Percentiles rank a stretch among this genome's conserved stretches.
Conservation (phyloP, 2,329 filamentous ascomycete genomes). For the Aspergillus niger region DNA sequence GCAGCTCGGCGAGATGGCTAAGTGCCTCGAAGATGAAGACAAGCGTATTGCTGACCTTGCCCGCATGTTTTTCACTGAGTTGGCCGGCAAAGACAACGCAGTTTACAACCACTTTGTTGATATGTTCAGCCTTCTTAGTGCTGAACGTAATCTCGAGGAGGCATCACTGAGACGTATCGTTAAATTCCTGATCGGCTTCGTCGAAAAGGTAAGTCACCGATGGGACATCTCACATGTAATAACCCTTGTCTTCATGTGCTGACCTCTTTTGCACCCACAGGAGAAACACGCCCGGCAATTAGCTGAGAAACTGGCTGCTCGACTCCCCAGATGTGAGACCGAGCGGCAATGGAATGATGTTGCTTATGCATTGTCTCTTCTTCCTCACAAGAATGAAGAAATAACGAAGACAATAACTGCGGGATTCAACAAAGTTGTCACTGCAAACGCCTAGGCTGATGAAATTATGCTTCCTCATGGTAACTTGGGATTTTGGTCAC, state of each 20-base stretch:
- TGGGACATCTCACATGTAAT: background rate
- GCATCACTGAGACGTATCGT: conserved; percentile 84
- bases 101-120: conserved; percentile 99
- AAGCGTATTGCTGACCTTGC: conserved; percentile 90
- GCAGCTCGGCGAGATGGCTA: conserved; percentile 97
- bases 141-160: conserved; percentile 77
- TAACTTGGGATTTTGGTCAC: background rate
- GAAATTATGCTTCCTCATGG: background rate
- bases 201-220: conserved; percentile 75
- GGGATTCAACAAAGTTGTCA: conserved; percentile 65
- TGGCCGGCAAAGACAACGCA: conserved; percentile 97
- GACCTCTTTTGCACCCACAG: conserved; percentile 48
- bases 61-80: conserved; percentile 97
- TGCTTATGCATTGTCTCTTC: conserved; percentile 81
- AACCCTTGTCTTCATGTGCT: background rate
- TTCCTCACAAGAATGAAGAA: conserved; percentile 69
- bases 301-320: conserved; percentile 85
- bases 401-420: conserved; percentile 46
- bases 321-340: conserved; percentile 80
- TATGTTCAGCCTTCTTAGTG: conserved; percentile 92
- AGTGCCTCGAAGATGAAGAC: conserved; percentile 95
- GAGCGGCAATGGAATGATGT: conserved; percentile 98
- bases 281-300: conserved; percentile 97
- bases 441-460: conserved; percentile 55
- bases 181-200: conserved; percentile 90